Evolutionary conservation across 768 basidiomycete genomes (phyloP).

Genomic region (Hygrocybe punicea): DNA sequence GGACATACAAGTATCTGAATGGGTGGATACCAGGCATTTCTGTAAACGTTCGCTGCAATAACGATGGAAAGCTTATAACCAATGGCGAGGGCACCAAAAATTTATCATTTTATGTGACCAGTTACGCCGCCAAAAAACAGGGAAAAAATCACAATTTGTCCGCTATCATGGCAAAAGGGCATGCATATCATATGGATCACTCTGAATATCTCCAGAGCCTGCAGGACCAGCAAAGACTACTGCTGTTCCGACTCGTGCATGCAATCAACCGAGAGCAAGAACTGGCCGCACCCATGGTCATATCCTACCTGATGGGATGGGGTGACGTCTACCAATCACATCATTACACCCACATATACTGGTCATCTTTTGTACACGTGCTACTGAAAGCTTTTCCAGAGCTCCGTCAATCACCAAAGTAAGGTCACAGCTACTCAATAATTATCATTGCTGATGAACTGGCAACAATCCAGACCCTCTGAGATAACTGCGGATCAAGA

Average conservation of each 20-base stretch:
- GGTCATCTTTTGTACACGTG: constrained; percentile 22
- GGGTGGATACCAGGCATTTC: constrained; percentile 26
- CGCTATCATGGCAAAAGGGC: constrained; percentile 31
- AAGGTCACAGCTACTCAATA: background rate
- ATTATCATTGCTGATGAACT: too few relatives aligned
- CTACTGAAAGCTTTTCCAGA: constrained; percentile 24
- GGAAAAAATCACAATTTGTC: constrained; percentile 30
- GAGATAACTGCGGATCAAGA: too few relatives aligned
- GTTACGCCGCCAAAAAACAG: constrained; percentile 39
- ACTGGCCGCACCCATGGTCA: constrained; percentile 35
- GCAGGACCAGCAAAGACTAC: constrained; percentile 21
- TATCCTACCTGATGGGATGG: constrained; percentile 45
- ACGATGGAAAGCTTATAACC: constrained; percentile 41
- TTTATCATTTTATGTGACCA: constrained; percentile 32
- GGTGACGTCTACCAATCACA: constrained; percentile 39
- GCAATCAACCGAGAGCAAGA: constrained; percentile 39
- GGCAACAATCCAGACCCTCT: too few relatives aligned
- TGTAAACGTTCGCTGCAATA: constrained; percentile 33
- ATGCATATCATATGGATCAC: constrained; percentile 28
- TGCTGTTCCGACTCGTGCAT: constrained; percentile 33
- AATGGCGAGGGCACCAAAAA: constrained; percentile 34
- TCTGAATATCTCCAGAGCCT: constrained; percentile 16
- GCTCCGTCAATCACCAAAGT: constrained; percentile 3
- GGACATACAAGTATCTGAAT: constrained; percentile 25
- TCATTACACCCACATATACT: constrained; percentile 34